Percentiles rank a stretch among this genome's conserved stretches.
These are phyloP conservation scores for Penicillium longicatenatum DNA, from an alignment of 495 filamentous ascomycete genomes.

Conservation along the genomic window DNA sequence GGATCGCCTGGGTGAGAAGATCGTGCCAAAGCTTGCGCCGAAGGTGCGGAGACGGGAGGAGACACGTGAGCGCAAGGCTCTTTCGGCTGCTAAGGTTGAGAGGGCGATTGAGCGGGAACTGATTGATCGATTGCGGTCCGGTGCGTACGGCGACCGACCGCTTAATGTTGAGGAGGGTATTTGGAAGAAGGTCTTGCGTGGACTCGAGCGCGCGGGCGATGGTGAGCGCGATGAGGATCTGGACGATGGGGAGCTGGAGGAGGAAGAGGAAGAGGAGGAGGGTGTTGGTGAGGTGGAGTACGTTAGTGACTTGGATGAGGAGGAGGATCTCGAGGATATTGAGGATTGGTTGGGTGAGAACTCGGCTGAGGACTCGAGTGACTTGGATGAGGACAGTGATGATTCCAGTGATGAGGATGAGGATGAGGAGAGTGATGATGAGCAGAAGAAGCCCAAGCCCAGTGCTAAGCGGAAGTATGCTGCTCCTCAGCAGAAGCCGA, in stretches of 20 bases:
- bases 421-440: constrained; percentile 40
- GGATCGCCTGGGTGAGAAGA: constrained; percentile 82
- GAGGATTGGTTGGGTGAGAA: constrained; percentile 72
- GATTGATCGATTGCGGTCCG: constrained; percentile 85
- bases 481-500: constrained; percentile 57
- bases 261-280: constrained; percentile 67
- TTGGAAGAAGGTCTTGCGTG: constrained; percentile 96
- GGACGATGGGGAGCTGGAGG: constrained; percentile 82
- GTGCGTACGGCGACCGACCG: constrained; percentile 92
- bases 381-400: constrained; percentile 51
- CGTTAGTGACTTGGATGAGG: constrained; percentile 71
- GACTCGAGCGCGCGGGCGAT: constrained; percentile 83
- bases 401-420: constrained; percentile 55
- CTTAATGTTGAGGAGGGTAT: constrained; percentile 91
- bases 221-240: constrained; percentile 83
- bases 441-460: constrained; percentile 49
- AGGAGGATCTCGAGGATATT: constrained; percentile 67
- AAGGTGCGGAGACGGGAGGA: constrained; percentile 89
- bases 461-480: constrained; percentile 71
- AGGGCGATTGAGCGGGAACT: constrained; percentile 94
- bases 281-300: constrained; percentile 84
- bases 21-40: constrained; percentile 88
- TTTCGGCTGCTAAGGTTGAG: constrained; percentile 93
- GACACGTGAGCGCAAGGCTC: constrained; percentile 89
- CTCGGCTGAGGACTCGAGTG: constrained; percentile 56